Conservation (phyloP, 1,284 basidiomycete genomes). For the Marasmius fiardii region DNA sequence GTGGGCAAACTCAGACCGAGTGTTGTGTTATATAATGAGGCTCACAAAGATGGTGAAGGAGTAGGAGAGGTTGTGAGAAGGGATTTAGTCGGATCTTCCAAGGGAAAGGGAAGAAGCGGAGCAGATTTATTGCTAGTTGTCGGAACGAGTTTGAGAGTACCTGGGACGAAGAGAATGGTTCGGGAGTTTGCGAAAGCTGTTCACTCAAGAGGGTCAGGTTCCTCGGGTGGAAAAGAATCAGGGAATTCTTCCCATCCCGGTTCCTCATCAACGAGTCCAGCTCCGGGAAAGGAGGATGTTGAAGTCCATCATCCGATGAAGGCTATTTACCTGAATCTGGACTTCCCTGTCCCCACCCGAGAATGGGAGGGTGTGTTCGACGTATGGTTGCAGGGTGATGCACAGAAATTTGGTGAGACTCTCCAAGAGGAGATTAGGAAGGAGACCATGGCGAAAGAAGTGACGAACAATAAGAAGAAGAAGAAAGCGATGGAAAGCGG, state of each 20-base stretch:
- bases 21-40: constrained; percentile 90
- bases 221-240: constrained; percentile 5
- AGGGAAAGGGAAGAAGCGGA: constrained; percentile 61
- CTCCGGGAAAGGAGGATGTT: constrained; percentile 24
- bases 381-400: constrained; percentile 87
- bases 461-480: constrained; percentile 47
- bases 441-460: constrained; percentile 48
- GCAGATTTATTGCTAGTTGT: constrained; percentile 89
- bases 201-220: constrained; percentile 40
- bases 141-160: constrained; percentile 87
- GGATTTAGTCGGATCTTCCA: constrained; percentile 69
- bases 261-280: constrained; percentile 16
- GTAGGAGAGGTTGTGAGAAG: constrained; percentile 78
- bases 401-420: constrained; percentile 71
- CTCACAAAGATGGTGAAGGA: constrained; percentile 83
- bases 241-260: not conserved
- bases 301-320: constrained; percentile 57
- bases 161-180: constrained; percentile 91
- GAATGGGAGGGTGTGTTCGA: constrained; percentile 95
- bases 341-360: constrained; percentile 81
- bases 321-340: constrained; percentile 84
- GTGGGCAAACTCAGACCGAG: constrained; percentile 83
- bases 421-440: constrained; percentile 54
- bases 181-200: constrained; percentile 88
- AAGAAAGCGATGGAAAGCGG: constrained; percentile 19